phyloP scores from a whole-genome alignment of 176 grass and related monocot species.

The Bolboschoenus planiculmis region DNA sequence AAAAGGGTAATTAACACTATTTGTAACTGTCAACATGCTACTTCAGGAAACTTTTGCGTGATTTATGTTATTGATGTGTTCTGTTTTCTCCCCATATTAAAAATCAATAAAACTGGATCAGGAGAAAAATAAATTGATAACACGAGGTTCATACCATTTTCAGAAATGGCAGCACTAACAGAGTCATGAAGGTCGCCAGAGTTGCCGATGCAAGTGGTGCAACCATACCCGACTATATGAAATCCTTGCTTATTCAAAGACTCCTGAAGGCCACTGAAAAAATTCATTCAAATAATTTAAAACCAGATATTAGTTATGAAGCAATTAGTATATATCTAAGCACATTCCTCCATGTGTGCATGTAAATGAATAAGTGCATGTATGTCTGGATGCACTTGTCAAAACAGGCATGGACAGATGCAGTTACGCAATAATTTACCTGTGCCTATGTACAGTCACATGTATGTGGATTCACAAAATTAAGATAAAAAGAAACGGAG shows the following conservation, averaged over 20 bases:
- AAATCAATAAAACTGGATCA: neutral
- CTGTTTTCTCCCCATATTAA: neutral
- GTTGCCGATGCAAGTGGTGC: slow-evolving; percentile 94
- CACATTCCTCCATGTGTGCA: neutral
- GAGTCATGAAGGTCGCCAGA: slow-evolving; percentile 88
- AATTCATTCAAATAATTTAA: neutral
- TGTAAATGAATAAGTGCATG: neutral
- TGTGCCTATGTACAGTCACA: neutral
- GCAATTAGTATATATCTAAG: neutral
- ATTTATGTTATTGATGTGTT: neutral
- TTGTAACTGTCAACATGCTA: neutral
- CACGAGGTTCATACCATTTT: slow-evolving; percentile 53
- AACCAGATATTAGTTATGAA: neutral
- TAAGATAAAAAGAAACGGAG: neutral
- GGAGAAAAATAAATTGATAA: neutral
- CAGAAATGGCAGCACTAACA: slow-evolving; percentile 57
- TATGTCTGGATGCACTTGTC: neutral
- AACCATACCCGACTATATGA: slow-evolving; percentile 79
- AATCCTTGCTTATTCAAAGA: slow-evolving; percentile 89
- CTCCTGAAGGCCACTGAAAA: slow-evolving; percentile 66
- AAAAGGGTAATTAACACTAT: neutral
- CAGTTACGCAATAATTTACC: neutral
- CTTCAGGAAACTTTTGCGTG: neutral
- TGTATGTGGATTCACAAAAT: neutral
- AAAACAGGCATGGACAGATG: neutral